Base-by-base conservation (phyloP, 371 early-diverging fungal genomes). In the Apophysomyces elegans region DNA sequence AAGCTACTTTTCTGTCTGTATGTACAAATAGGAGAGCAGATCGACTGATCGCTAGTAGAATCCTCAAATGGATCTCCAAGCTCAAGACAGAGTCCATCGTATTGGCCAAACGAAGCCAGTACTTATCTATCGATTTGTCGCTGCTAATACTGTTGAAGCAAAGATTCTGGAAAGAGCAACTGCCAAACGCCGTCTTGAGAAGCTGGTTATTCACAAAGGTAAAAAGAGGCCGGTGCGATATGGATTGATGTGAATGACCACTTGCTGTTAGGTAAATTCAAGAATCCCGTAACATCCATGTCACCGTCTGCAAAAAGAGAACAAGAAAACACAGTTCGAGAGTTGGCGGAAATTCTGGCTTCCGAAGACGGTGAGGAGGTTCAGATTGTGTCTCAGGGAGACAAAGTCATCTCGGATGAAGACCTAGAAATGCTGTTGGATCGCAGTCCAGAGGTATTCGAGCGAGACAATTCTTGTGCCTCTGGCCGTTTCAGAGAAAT, bases 61-160 rank as follows among this genome's bases (percentile, higher is more conserved):
- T 72, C 98, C 98, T 16, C 97, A 96, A 88, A 95, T 94, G 89
- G 99, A 99, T 76, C 79, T 97, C 56, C 98, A 99, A 74, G 99
- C 97, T 4, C 96, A 96, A 81, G 99, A 98, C 72, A 89, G 99
- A 62, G 96, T 93, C 9, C 99, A 99, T 77, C 89, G 99, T 65
- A 93, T 98, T 64, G 99, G 99, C 7, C 99, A 99, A 71, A 93
- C 89, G 13, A 91, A 88, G 50, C 94, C 94, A 1, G 98, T 99
- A 0, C 81, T 93, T 54, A 88, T 99, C 39, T 97, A 95, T 74
- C 85, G 98, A 8, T 80, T 99, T 5, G 89, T 94, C 26, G 88
- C 93, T 0, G 93, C 91, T 58, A 92, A 93, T 56, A 93, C 94
- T 7, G 87, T 96, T 36, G 99, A 97, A 71, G 84, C 86, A 56